Evolutionary conservation across 768 basidiomycete genomes (phyloP).

Genomic region (Neoboletus subvelutipes): DNA sequence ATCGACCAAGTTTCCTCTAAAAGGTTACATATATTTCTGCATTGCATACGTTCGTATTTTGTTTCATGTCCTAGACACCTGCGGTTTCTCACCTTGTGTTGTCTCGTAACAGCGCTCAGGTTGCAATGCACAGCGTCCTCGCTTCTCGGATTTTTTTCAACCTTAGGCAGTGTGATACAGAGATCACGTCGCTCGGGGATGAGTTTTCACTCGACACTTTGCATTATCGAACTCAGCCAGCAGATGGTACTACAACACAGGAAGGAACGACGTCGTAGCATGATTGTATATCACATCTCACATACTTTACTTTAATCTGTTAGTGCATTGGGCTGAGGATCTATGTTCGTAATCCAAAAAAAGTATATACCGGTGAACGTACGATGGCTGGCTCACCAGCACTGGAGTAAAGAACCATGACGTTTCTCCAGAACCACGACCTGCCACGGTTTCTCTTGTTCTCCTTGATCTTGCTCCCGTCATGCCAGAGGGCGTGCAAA

Average conservation of each 20-base stretch:
- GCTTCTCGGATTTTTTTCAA: constrained; percentile 31
- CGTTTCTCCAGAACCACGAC: too few relatives aligned
- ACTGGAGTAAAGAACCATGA: neutral
- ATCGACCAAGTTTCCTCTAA: neutral
- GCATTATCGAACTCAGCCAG: neutral
- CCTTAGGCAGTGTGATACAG: constrained; percentile 19
- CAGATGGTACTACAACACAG: neutral
- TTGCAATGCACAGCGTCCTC: constrained; percentile 28
- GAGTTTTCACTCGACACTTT: constrained; percentile 8
- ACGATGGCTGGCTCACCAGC: neutral
- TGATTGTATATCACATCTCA: neutral
- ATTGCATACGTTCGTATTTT: constrained; percentile 25
- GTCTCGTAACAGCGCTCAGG: constrained; percentile 23
- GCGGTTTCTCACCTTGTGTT: constrained; percentile 7
- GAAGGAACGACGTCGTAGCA: neutral
- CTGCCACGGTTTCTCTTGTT: constrained; percentile 36
- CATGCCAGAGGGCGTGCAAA: too few relatives aligned
- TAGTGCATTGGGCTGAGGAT: neutral
- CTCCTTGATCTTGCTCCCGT: constrained; percentile 45
- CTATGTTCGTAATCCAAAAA: neutral
- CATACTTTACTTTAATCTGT: neutral
- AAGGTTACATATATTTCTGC: constrained; percentile 16
- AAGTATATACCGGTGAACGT: neutral
- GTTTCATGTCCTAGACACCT: neutral
- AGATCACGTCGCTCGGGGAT: neutral